Percentiles rank a stretch among this genome's conserved stretches.
phyloP scores from a whole-genome alignment of 805 yeast genomes.

The Pichia thaimueangensis region DNA sequence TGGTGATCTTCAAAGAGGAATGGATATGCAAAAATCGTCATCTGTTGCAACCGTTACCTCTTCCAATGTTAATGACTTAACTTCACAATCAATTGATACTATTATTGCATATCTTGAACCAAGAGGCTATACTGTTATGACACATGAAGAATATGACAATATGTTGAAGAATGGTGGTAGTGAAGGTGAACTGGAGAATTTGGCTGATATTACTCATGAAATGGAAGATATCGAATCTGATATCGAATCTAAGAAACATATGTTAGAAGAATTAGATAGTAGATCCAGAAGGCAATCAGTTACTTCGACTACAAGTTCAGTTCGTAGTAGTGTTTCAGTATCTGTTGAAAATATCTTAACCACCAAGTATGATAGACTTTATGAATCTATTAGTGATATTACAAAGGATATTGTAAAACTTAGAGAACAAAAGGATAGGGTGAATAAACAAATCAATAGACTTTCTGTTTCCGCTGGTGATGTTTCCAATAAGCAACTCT shows the following conservation, averaged over 20 bases:
- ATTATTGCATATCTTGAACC: conserved; percentile 18
- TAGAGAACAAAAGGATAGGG: neutral
- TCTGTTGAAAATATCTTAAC: conserved; percentile 12
- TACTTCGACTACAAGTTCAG: conserved; percentile 10
- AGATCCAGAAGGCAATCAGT: conserved; percentile 7
- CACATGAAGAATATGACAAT: conserved; percentile 19
- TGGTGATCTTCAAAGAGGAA: conserved; percentile 2
- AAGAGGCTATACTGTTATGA: conserved; percentile 24
- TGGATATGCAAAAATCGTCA: conserved; percentile 5
- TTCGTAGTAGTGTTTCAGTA: neutral
- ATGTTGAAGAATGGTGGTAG: conserved; percentile 8
- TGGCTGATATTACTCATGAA: conserved; percentile 11
- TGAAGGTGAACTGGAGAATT: conserved; percentile 1
- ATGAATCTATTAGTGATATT: conserved; percentile 3
- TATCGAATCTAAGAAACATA: conserved; percentile 10
- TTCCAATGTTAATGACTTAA: conserved; percentile 2
- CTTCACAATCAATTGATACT: conserved; percentile 24
- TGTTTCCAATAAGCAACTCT: neutral
- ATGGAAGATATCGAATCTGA: conserved; percentile 11
- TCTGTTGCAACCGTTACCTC: conserved; percentile 12
- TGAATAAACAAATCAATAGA: conserved; percentile 11
- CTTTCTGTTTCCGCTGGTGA: conserved; percentile 11
- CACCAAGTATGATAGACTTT: conserved; percentile 2
- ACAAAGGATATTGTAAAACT: neutral
- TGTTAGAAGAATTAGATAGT: conserved; percentile 11